Evolutionary conservation across 202 grass and related monocot genomes (phyloP).

Genomic region (Setaria italica): DNA sequence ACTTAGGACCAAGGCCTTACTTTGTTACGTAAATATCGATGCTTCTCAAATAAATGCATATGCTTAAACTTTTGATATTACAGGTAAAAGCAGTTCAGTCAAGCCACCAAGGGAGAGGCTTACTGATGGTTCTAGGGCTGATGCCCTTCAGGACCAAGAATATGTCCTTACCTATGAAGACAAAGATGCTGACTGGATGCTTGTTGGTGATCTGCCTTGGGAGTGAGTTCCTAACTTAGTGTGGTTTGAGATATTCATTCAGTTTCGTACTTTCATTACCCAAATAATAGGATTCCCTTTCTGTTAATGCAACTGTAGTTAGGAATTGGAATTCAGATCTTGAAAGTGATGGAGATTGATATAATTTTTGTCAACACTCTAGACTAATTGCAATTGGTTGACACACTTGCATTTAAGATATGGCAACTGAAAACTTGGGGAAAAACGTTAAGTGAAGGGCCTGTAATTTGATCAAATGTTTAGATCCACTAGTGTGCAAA

Average conservation of each 20-base stretch:
- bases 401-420: background rate
- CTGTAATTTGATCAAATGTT: background rate
- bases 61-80: slow-evolving; percentile 34
- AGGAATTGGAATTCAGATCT: background rate
- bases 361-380: background rate
- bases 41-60: background rate
- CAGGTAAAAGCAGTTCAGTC: slow-evolving; percentile 58
- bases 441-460: background rate
- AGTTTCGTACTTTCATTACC: background rate
- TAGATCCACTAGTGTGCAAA: background rate
- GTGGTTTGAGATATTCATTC: background rate
- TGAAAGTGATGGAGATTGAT: background rate
- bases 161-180: slow-evolving; percentile 83
- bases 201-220: slow-evolving; percentile 87
- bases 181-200: slow-evolving; percentile 87
- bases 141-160: slow-evolving; percentile 72
- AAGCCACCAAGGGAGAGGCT: slow-evolving; percentile 58
- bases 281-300: background rate
- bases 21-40: slow-evolving; percentile 5
- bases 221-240: slow-evolving; percentile 56
- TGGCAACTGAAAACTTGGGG: background rate
- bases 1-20: background rate
- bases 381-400: background rate
- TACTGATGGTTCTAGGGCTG: slow-evolving; percentile 59
- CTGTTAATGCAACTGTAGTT: background rate